Evolutionary conservation across 768 basidiomycete species (phyloP).

Genomic region (Hygrophoropsis aurantiaca): DNA sequence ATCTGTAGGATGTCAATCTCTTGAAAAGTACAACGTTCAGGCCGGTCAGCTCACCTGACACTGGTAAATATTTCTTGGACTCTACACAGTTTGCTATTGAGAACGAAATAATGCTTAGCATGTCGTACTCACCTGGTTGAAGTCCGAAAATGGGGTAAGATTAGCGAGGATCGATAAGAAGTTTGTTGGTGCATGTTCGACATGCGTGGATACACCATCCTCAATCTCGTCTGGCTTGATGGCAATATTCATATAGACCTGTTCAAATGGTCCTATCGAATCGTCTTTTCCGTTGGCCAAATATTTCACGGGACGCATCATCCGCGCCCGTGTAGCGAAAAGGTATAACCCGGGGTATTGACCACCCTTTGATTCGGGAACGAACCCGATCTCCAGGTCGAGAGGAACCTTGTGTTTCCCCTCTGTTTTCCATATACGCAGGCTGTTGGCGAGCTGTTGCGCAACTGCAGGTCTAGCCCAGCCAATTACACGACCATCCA

Average conservation of each 20-base stretch:
- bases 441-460: constrained; percentile 74
- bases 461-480: constrained; percentile 82
- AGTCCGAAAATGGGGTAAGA: constrained; percentile 98
- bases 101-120: constrained; percentile 18
- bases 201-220: constrained; percentile 76
- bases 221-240: constrained; percentile 86
- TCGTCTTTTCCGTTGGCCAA: constrained; percentile 83
- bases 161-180: constrained; percentile 97
- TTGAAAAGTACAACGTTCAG: not conserved
- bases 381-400: constrained; percentile 92
- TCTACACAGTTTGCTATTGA: constrained; percentile 39
- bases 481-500: constrained; percentile 94
- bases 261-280: constrained; percentile 94
- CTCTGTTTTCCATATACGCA: constrained; percentile 96
- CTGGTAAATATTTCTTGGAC: constrained; percentile 89
- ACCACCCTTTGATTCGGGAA: constrained; percentile 86
- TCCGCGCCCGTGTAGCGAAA: constrained; percentile 82
- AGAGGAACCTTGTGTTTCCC: constrained; percentile 77
- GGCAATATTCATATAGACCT: constrained; percentile 99
- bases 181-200: constrained; percentile 92
- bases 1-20: constrained; percentile 52
- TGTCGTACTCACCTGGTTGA: constrained; percentile 78
- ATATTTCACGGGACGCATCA: constrained; percentile 98
- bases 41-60: constrained; percentile 63
- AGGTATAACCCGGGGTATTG: constrained; percentile 96